Percentiles rank a stretch among this genome's conserved stretches.
phyloP scores from a whole-genome alignment of 352 stramenopile genomes.

The Globisporangium uncinulatum region DNA sequence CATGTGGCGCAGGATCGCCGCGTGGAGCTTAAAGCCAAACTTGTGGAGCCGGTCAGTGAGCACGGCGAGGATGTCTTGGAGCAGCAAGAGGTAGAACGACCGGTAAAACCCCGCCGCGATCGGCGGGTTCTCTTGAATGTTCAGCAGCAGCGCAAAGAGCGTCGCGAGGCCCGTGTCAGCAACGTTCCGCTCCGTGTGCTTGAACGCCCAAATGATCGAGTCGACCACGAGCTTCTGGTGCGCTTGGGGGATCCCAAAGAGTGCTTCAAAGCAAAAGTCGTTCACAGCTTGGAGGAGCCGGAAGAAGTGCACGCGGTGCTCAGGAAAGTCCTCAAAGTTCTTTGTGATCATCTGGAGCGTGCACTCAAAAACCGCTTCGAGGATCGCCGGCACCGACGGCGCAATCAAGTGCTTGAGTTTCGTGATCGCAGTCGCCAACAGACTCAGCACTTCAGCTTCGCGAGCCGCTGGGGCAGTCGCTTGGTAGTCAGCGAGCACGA shows the following conservation, averaged over 20 bases:
- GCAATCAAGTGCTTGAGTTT: constrained; percentile 92
- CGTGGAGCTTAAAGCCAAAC: constrained; percentile 98
- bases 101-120: constrained; percentile 98
- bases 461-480: constrained; percentile 62
- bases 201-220: constrained; percentile 99
- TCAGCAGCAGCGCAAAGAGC: constrained; percentile 94
- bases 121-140: constrained; percentile 93
- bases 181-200: constrained; percentile 99
- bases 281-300: constrained; percentile 95
- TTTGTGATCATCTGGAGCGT: constrained; percentile 99
- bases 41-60: constrained; percentile 99
- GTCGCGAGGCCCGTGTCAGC: constrained; percentile 96
- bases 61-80: constrained; percentile 96
- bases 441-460: constrained; percentile 91
- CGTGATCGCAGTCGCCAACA: constrained; percentile 96
- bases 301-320: constrained; percentile 99
- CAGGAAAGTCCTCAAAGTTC: constrained; percentile 99
- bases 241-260: constrained; percentile 96
- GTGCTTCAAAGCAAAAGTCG: constrained; percentile 94
- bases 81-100: constrained; percentile 93
- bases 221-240: constrained; percentile 99
- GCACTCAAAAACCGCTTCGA: constrained; percentile 97
- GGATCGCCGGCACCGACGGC: constrained; percentile 89
- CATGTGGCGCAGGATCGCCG: constrained; percentile 96
- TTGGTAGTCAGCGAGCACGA: constrained; percentile 96